Conservation (phyloP, 805 yeast species). For the Diddensiella caesifluorescens region DNA sequence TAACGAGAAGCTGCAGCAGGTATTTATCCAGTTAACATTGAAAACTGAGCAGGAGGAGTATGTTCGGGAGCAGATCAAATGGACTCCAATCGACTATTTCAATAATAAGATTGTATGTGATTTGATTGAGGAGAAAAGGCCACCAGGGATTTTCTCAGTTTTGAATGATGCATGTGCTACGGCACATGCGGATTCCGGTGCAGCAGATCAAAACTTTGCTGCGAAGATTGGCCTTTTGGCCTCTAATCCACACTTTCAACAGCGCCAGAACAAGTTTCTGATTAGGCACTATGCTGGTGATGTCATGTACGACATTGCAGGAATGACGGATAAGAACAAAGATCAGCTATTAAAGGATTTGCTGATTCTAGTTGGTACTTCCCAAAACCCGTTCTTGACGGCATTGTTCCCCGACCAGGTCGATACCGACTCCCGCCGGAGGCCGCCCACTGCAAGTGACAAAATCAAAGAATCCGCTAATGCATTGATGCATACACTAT, state of each 20-base stretch:
- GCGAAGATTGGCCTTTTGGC: slow-evolving; percentile 84
- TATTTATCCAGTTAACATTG: slow-evolving; percentile 89
- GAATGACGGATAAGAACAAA: slow-evolving; percentile 95
- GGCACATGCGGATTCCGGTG: slow-evolving; percentile 94
- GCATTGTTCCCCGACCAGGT: slow-evolving; percentile 59
- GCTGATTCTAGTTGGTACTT: slow-evolving; percentile 68
- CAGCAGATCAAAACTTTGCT: slow-evolving; percentile 94
- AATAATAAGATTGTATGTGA: slow-evolving; percentile 96
- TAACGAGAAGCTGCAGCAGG: slow-evolving; percentile 93
- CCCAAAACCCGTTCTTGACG: slow-evolving; percentile 58
- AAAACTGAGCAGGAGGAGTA: slow-evolving; percentile 98
- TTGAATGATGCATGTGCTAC: slow-evolving; percentile 96
- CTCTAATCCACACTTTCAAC: slow-evolving; percentile 79
- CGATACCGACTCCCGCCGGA: slow-evolving; percentile 56
- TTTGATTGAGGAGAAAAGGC: slow-evolving; percentile 85
- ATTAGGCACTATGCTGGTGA: slow-evolving; percentile 98
- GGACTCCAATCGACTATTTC: slow-evolving; percentile 97
- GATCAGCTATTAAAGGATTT: slow-evolving; percentile 89
- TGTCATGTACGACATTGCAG: slow-evolving; percentile 82
- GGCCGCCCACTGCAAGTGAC: slow-evolving; percentile 96
- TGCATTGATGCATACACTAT: slow-evolving; percentile 78
- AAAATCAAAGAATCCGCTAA: slow-evolving; percentile 91
- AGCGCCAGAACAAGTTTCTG: slow-evolving; percentile 79
- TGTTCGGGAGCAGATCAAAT: slow-evolving; percentile 86
- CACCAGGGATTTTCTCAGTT: slow-evolving; percentile 95